Percentiles rank a stretch among this genome's conserved stretches.
These are phyloP conservation scores for Monilinia fructigena DNA, from an alignment of 2,329 filamentous ascomycete genomes.

Conservation along the genomic window DNA sequence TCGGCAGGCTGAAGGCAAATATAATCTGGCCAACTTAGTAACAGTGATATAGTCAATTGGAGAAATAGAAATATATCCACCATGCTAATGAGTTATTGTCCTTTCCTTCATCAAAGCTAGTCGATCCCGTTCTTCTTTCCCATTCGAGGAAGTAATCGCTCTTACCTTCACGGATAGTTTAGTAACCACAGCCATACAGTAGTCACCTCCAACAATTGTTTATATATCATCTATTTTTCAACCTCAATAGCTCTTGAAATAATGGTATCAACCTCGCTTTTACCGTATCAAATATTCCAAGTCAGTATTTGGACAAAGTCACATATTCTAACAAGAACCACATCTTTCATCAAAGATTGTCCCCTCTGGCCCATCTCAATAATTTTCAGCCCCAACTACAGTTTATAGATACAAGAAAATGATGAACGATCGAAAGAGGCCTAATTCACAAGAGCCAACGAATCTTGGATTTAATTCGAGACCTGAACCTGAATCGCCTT, in stretches of 20 bases:
- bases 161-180: not conserved
- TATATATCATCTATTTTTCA: not conserved
- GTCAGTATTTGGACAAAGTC: too few relatives aligned
- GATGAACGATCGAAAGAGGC: not conserved
- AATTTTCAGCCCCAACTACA: not conserved
- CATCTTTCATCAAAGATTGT: not conserved
- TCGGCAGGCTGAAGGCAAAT: too few relatives aligned
- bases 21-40: too few relatives aligned
- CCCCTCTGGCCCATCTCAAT: too few relatives aligned
- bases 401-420: not conserved
- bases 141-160: not conserved
- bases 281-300: not conserved
- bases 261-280: not conserved
- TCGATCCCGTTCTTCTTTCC: conserved; percentile 1
- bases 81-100: too few relatives aligned
- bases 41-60: too few relatives aligned
- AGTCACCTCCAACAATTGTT: not conserved
- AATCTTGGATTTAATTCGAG: not conserved
- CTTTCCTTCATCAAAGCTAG: too few relatives aligned
- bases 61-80: too few relatives aligned
- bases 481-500: not conserved
- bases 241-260: too few relatives aligned
- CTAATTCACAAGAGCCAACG: not conserved
- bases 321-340: not conserved
- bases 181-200: not conserved